Evolutionary conservation across 2,329 filamentous ascomycete species (phyloP).

Genomic region (Alternaria arborescens): DNA sequence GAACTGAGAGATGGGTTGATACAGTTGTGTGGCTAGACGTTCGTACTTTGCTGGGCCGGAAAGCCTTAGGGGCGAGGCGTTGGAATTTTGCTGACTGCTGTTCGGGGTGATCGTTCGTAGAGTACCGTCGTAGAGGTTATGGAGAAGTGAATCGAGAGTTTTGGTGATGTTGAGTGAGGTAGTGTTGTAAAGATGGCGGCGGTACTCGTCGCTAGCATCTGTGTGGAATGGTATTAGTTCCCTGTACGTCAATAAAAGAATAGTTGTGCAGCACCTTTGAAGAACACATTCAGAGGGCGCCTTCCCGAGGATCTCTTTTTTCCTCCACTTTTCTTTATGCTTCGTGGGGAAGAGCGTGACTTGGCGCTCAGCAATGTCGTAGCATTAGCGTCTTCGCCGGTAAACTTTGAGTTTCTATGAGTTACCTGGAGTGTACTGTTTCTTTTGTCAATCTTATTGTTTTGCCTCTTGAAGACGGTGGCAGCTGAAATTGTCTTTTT

Average conservation of each 20-base stretch:
- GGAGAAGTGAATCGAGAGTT: slow-evolving; percentile 25
- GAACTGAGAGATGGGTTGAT: slow-evolving; percentile 31
- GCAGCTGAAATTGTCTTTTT: slow-evolving; percentile 34
- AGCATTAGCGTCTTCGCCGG: not conserved
- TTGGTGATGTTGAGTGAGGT: slow-evolving; percentile 32
- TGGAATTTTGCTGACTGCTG: not conserved
- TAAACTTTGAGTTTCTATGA: not conserved
- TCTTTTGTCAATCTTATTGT: slow-evolving; percentile 12
- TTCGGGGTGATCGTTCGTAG: slow-evolving; percentile 22
- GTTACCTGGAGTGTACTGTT: not conserved
- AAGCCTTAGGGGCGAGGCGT: slow-evolving; percentile 21
- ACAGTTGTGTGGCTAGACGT: slow-evolving; percentile 26
- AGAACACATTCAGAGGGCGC: slow-evolving; percentile 39
- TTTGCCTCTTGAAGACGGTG: slow-evolving; percentile 38
- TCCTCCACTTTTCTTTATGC: slow-evolving; percentile 14
- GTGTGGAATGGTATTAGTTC: slow-evolving; percentile 15
- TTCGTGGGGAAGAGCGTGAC: slow-evolving; percentile 15
- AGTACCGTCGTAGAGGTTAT: slow-evolving; percentile 21
- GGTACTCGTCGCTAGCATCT: slow-evolving; percentile 42
- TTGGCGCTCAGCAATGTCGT: slow-evolving; percentile 8
- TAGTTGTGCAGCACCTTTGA: slow-evolving; percentile 33
- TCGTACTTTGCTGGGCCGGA: slow-evolving; percentile 31
- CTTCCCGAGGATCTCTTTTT: slow-evolving; percentile 13
- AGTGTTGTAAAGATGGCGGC: slow-evolving; percentile 32
- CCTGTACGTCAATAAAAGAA: not conserved